Conservation (phyloP, 192 early-diverging fungal genomes). For the Backusella mclennaniae region DNA sequence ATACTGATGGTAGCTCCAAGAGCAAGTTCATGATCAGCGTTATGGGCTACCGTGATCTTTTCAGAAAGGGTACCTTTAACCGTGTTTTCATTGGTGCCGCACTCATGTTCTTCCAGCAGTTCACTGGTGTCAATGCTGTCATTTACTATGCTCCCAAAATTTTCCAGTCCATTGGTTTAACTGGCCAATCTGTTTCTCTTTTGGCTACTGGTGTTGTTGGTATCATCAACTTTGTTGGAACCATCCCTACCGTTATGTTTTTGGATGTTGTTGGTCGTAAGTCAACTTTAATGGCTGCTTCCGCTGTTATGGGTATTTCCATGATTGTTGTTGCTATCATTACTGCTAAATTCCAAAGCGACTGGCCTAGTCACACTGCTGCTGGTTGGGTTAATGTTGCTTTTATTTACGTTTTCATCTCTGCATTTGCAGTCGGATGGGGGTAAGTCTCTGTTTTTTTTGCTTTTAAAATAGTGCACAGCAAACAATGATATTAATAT, state of each 20-base stretch:
- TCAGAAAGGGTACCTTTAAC: slow-evolving; percentile 49
- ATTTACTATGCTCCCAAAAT: slow-evolving; percentile 70
- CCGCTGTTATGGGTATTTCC: slow-evolving; percentile 32
- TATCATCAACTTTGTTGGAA: slow-evolving; percentile 71
- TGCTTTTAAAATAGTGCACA: not conserved
- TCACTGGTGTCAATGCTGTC: slow-evolving; percentile 73
- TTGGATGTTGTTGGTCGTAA: slow-evolving; percentile 73
- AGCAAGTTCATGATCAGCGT: slow-evolving; percentile 19
- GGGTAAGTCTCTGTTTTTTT: not conserved
- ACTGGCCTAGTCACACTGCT: slow-evolving; percentile 23
- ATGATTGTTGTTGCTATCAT: slow-evolving; percentile 41
- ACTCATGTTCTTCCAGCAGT: slow-evolving; percentile 68
- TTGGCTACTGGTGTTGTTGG: slow-evolving; percentile 65
- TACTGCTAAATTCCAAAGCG: slow-evolving; percentile 38
- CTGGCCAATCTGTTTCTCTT: slow-evolving; percentile 40
- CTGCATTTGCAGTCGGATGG: slow-evolving; percentile 57
- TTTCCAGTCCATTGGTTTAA: slow-evolving; percentile 58
- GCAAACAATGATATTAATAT: slow-evolving; percentile 20
- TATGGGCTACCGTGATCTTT: slow-evolving; percentile 42
- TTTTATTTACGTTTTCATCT: slow-evolving; percentile 68
- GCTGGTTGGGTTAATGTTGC: slow-evolving; percentile 47
- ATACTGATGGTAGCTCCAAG: slow-evolving; percentile 1
- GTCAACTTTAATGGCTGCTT: slow-evolving; percentile 62
- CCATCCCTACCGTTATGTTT: slow-evolving; percentile 70
- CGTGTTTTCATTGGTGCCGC: slow-evolving; percentile 52